Evolutionary conservation across 2,329 filamentous ascomycete species (phyloP).

Genomic region (Colletotrichum gloeosporioides): DNA sequence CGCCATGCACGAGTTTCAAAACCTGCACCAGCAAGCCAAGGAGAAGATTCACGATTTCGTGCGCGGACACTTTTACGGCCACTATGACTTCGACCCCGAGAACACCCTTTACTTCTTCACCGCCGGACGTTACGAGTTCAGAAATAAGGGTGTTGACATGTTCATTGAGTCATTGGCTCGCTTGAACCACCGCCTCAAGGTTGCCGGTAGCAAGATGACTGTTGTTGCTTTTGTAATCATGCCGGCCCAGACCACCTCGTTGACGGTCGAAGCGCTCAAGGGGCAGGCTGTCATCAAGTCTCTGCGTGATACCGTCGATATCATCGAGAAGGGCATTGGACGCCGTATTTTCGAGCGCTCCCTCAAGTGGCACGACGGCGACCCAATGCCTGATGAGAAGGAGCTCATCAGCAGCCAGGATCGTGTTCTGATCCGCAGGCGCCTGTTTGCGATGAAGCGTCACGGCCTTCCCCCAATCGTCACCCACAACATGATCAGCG

Average conservation of each 20-base stretch:
- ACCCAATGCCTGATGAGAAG: constrained; percentile 93
- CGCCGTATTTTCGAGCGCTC: constrained; percentile 94
- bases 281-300: constrained; percentile 98
- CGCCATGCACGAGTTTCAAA: constrained; percentile 98
- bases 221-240: constrained; percentile 99
- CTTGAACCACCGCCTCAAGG: constrained; percentile 91
- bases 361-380: constrained; percentile 93
- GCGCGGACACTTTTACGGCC: constrained; percentile 96
- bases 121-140: constrained; percentile 94
- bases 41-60: constrained; percentile 99
- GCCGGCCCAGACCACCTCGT: constrained; percentile 93
- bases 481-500: constrained; percentile 98
- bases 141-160: constrained; percentile 99
- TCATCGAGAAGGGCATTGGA: constrained; percentile 91
- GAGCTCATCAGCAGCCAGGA: constrained; percentile 92
- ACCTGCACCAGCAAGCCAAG: constrained; percentile 94
- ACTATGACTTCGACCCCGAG: constrained; percentile 95
- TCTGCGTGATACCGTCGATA: constrained; percentile 87
- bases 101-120: constrained; percentile 99
- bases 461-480: constrained; percentile 91
- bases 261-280: constrained; percentile 94
- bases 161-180: constrained; percentile 97
- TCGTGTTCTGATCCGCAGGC: constrained; percentile 87
- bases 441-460: constrained; percentile 96
- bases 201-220: constrained; percentile 83